These are phyloP conservation scores for Theobroma cacao DNA, from an alignment of 345 rosid species.

Conservation along the genomic window DNA sequence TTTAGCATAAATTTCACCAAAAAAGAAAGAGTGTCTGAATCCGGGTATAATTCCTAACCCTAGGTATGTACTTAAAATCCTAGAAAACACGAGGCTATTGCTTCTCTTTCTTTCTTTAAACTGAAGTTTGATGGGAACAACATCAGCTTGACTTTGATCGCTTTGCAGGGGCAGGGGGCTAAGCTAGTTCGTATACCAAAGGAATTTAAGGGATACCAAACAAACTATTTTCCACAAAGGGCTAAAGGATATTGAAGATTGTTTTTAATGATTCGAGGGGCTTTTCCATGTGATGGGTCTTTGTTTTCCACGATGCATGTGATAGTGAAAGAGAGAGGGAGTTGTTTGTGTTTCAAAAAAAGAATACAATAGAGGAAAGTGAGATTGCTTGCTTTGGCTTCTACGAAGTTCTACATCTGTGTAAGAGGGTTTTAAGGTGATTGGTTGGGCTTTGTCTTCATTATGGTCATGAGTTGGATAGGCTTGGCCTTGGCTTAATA, in stretches of 20 bases:
- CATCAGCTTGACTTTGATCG: slow-evolving; percentile 22
- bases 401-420: slow-evolving; percentile 8
- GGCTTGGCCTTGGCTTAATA: not conserved
- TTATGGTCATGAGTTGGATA: slow-evolving; percentile 4
- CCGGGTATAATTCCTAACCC: slow-evolving; percentile 21
- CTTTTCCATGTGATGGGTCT: not conserved
- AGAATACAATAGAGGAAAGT: not conserved
- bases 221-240: not conserved
- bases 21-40: not conserved
- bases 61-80: not conserved
- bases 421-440: not conserved
- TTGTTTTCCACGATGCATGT: slow-evolving; percentile 9
- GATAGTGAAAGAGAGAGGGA: not conserved
- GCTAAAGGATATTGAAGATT: not conserved
- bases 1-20: not conserved
- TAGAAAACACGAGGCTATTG: not conserved
- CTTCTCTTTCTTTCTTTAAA: not conserved
- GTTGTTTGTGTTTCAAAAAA: no score
- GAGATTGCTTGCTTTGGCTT: slow-evolving; percentile 15
- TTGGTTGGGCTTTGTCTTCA: not conserved
- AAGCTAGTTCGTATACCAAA: not conserved
- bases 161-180: slow-evolving; percentile 11
- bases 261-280: slow-evolving; percentile 2
- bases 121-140: slow-evolving; percentile 12
- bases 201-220: slow-evolving; percentile 6